Percentiles rank a stretch among this genome's conserved stretches.
Conservation (phyloP, 352 stramenopile genomes). For the Pythium biforme region DNA sequence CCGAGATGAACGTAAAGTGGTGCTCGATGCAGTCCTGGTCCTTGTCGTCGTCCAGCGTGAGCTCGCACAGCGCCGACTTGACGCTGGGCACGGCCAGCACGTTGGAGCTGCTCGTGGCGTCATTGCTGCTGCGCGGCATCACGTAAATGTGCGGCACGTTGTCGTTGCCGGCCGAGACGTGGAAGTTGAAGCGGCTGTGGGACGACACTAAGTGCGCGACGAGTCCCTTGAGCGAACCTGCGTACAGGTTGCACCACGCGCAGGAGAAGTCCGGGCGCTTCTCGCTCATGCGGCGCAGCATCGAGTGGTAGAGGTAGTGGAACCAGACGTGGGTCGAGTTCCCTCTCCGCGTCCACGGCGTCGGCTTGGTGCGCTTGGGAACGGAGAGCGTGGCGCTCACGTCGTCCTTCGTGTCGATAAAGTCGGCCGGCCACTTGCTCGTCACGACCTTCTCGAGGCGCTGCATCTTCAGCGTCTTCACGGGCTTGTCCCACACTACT, state of each 20-base stretch:
- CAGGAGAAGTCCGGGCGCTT: constrained; percentile 82
- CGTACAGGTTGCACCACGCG: constrained; percentile 83
- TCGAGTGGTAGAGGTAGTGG: constrained; percentile 81
- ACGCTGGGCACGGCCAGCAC: constrained; percentile 13
- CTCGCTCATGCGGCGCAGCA: constrained; percentile 78
- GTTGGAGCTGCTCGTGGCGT: background rate
- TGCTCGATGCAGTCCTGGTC: constrained; percentile 59
- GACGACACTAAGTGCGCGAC: constrained; percentile 76
- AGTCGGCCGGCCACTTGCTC: constrained; percentile 34
- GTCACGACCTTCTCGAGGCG: constrained; percentile 40
- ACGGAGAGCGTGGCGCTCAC: constrained; percentile 32
- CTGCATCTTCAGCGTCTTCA: constrained; percentile 40
- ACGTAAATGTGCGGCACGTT: constrained; percentile 85
- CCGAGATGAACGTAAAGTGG: constrained; percentile 63
- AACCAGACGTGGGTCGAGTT: constrained; percentile 51
- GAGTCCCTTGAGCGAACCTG: constrained; percentile 65
- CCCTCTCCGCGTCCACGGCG: constrained; percentile 28
- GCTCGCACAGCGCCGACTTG: constrained; percentile 47
- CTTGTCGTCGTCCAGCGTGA: constrained; percentile 49
- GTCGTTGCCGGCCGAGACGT: constrained; percentile 70
- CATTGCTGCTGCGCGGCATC: constrained; percentile 37
- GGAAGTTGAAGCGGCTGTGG: constrained; percentile 78
- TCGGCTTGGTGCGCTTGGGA: constrained; percentile 37
- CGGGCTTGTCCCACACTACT: constrained; percentile 43
- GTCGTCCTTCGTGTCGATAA: constrained; percentile 23